Evolutionary conservation across 331 rosid species (phyloP).

Genomic region (Quercus phellos): DNA sequence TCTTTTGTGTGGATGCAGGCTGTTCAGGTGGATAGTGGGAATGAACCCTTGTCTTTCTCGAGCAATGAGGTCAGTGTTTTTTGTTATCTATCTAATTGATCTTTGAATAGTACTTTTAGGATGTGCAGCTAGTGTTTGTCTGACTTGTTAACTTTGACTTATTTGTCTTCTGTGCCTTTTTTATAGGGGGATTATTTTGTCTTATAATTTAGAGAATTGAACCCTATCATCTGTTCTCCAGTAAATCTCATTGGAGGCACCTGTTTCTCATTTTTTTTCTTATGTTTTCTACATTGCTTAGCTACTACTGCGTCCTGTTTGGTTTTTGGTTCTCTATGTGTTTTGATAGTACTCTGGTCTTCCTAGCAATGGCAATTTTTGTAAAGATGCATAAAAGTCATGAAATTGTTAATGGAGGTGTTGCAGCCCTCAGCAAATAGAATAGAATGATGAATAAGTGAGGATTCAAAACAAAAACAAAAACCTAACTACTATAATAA

Average conservation of each 20-base stretch:
- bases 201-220: neutral
- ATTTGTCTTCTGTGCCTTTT: too few species aligned
- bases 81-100: neutral
- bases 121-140: neutral
- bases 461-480: too few species aligned
- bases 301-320: neutral
- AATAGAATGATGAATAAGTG: too few species aligned
- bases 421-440: neutral
- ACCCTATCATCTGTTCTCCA: neutral
- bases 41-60: slow-evolving; percentile 31
- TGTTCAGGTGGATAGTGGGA: slow-evolving; percentile 28
- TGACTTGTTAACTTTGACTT: neutral
- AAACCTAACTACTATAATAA: too few species aligned
- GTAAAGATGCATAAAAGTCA: neutral
- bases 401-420: neutral
- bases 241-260: neutral
- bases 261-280: neutral
- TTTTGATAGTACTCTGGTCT: neutral
- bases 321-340: neutral
- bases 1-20: slow-evolving; percentile 34
- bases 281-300: neutral
- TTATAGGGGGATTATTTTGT: neutral
- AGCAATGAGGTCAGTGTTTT: slow-evolving; percentile 46
- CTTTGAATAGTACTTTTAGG: neutral
- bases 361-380: neutral